Percentiles rank a stretch among this genome's conserved stretches.
Evolutionary conservation across 2,329 filamentous ascomycete genomes (phyloP).

Genomic region (Aspergillus quadricinctus): DNA sequence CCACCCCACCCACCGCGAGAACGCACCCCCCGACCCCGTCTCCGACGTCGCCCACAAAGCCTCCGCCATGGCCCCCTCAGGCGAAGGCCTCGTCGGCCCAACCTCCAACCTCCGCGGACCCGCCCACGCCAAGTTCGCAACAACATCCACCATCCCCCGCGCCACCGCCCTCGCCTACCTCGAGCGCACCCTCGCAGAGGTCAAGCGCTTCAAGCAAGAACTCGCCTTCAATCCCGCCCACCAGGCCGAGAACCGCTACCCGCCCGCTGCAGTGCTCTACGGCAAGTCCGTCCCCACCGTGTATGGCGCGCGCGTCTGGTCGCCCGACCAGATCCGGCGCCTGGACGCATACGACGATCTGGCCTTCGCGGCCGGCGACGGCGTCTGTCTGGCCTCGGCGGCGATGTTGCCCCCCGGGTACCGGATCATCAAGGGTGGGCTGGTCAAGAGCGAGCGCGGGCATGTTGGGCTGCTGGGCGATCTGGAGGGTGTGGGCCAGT

Average conservation of each 20-base stretch:
- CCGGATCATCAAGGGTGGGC: slow-evolving; percentile 64
- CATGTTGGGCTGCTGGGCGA: slow-evolving; percentile 87
- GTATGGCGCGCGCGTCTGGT: slow-evolving; percentile 70
- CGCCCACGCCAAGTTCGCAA: slow-evolving; percentile 21
- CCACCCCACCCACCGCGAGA: neutral
- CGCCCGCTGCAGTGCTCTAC: slow-evolving; percentile 78
- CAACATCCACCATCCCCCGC: slow-evolving; percentile 48
- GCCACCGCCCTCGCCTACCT: slow-evolving; percentile 64
- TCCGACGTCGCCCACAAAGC: slow-evolving; percentile 9
- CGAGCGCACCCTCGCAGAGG: slow-evolving; percentile 65
- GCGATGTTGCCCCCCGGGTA: slow-evolving; percentile 84
- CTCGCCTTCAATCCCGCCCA: slow-evolving; percentile 59
- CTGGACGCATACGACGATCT: slow-evolving; percentile 81
- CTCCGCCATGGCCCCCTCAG: slow-evolving; percentile 24
- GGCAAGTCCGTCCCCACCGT: slow-evolving; percentile 84
- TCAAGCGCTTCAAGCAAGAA: slow-evolving; percentile 71
- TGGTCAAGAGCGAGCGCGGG: slow-evolving; percentile 75
- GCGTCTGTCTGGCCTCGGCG: slow-evolving; percentile 78
- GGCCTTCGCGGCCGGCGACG: slow-evolving; percentile 81
- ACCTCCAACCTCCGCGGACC: slow-evolving; percentile 21
- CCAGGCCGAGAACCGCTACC: slow-evolving; percentile 67
- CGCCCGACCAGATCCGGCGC: slow-evolving; percentile 68
- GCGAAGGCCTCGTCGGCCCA: slow-evolving; percentile 26
- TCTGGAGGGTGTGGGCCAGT: slow-evolving; percentile 72
- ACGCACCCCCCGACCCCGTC: neutral